phyloP scores from a whole-genome alignment of 768 basidiomycete species.

The Collybia sp. region DNA sequence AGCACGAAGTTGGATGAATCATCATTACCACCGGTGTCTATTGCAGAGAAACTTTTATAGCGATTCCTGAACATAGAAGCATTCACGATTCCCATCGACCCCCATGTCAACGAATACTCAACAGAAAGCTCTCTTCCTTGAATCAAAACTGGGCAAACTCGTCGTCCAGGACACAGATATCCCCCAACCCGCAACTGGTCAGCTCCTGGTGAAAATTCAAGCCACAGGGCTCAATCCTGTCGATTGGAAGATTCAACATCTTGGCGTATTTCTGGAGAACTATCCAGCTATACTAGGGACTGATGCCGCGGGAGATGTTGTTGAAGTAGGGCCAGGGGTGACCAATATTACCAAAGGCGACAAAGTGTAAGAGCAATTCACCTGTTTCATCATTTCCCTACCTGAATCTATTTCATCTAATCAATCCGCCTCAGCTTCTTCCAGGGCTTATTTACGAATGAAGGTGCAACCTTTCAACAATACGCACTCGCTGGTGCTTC shows the following conservation, averaged over 20 bases:
- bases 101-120: neutral
- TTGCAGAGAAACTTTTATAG: no score
- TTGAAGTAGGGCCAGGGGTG: conserved; percentile 29
- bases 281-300: conserved; percentile 21
- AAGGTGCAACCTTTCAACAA: conserved; percentile 34
- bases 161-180: conserved; percentile 14
- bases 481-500: conserved; percentile 30
- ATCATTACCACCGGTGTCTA: no score
- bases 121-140: neutral
- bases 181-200: conserved; percentile 16
- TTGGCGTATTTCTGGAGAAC: conserved; percentile 12
- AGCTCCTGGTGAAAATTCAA: conserved; percentile 24
- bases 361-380: conserved; percentile 17
- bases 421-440: conserved; percentile 25
- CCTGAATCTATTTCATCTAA: neutral
- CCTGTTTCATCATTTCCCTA: neutral
- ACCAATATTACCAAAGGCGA: conserved; percentile 26
- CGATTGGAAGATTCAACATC: conserved; percentile 26
- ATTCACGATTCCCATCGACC: neutral
- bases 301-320: conserved; percentile 26
- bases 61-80: no score
- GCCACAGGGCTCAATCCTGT: conserved; percentile 24
- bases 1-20: no score
- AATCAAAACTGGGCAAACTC: conserved; percentile 1
- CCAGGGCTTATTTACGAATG: conserved; percentile 29